Percentiles rank a stretch among this genome's conserved stretches.
These are phyloP conservation scores for Trichaptum fuscoviolaceum DNA, from an alignment of 768 basidiomycete genomes.

Conservation along the genomic window DNA sequence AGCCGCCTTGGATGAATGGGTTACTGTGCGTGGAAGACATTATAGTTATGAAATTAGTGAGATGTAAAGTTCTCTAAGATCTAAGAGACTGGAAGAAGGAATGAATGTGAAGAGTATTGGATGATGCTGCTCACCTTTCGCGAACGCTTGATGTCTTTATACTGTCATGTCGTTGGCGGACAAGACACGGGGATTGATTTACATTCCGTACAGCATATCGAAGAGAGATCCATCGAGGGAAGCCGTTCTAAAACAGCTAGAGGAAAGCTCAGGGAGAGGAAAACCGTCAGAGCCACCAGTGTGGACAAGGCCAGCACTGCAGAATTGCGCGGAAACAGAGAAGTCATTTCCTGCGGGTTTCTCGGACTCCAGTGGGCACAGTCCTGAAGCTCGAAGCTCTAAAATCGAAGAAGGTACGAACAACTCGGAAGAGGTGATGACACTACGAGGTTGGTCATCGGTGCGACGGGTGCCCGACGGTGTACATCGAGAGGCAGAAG, in stretches of 20 bases:
- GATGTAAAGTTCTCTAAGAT: not conserved
- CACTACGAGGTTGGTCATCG: not conserved
- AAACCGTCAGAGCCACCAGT: not conserved
- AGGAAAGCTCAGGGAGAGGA: not conserved
- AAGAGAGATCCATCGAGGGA: not conserved
- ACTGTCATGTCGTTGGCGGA: not conserved
- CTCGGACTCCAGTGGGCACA: not conserved
- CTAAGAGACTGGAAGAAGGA: not conserved
- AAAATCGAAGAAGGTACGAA: not conserved
- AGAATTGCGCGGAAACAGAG: not conserved
- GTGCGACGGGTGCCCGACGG: not conserved
- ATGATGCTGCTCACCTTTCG: not conserved
- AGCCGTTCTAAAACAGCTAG: not conserved
- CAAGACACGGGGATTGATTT: not conserved
- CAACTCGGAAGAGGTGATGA: not conserved
- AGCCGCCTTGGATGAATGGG: not conserved
- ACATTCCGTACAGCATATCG: not conserved
- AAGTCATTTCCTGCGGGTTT: not conserved
- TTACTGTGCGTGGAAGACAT: not conserved
- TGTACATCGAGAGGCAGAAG: not conserved
- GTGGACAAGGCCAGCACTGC: not conserved
- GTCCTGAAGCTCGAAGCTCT: too few relatives aligned
- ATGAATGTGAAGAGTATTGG: not conserved
- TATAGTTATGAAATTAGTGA: not conserved
- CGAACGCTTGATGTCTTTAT: not conserved